Evolutionary conservation across 2,329 filamentous ascomycete species (phyloP).

Genomic region (Setomelanomma holmii): DNA sequence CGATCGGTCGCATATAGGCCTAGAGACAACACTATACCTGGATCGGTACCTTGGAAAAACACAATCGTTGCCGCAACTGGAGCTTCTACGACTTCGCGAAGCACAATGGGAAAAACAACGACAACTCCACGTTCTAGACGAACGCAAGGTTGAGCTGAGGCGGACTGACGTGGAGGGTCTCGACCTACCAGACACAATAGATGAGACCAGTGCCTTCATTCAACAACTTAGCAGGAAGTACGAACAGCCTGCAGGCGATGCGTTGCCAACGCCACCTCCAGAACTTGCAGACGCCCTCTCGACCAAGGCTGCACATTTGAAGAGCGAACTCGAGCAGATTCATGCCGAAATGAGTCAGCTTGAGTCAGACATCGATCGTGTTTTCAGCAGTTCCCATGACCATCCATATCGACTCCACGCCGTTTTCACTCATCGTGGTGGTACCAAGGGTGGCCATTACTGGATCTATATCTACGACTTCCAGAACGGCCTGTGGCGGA

Average conservation of each 20-base stretch:
- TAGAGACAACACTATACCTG: conserved; percentile 83
- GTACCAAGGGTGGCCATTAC: conserved; percentile 76
- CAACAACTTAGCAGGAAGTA: conserved; percentile 22
- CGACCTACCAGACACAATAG: conserved; percentile 37
- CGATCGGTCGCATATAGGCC: conserved; percentile 67
- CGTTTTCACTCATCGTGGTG: conserved; percentile 88
- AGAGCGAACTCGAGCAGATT: conserved; percentile 34
- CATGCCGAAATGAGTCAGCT: conserved; percentile 54
- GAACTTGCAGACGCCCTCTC: conserved; percentile 29
- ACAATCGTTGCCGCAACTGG: conserved; percentile 33
- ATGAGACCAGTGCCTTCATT: conserved; percentile 38
- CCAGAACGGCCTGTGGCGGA: conserved; percentile 79
- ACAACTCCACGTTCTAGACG: conserved; percentile 64
- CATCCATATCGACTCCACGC: conserved; percentile 85
- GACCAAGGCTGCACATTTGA: conserved; percentile 29
- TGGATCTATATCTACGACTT: conserved; percentile 98
- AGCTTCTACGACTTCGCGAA: conserved; percentile 69
- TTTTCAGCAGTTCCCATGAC: conserved; percentile 69
- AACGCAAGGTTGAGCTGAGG: conserved; percentile 52
- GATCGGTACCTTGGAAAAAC: conserved; percentile 73
- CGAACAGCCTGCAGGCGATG: conserved; percentile 6
- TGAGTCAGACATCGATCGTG: conserved; percentile 58
- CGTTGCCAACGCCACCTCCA: conserved; percentile 25
- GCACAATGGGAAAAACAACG: conserved; percentile 78
- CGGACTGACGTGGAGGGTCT: conserved; percentile 41